These are phyloP conservation scores for Leccinum olivaceopallidum DNA, from an alignment of 768 basidiomycete genomes.

Conservation along the genomic window DNA sequence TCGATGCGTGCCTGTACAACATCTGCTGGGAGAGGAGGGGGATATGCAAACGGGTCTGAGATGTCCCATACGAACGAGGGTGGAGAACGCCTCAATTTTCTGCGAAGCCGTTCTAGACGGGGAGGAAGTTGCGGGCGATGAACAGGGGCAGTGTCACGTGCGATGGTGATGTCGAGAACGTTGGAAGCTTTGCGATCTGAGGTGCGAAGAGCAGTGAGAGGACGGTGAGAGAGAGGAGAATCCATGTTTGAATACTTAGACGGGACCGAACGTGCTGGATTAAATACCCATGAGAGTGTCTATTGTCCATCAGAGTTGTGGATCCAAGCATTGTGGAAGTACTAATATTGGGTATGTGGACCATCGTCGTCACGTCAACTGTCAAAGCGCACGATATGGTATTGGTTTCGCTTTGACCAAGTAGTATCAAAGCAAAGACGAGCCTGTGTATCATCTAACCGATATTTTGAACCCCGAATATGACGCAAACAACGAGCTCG, in stretches of 20 bases:
- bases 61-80: constrained; percentile 20
- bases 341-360: background rate
- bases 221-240: background rate
- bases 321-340: background rate
- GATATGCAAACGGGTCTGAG: constrained; percentile 11
- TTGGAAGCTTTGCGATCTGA: background rate
- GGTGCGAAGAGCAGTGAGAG: background rate
- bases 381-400: background rate
- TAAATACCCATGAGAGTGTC: background rate
- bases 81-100: background rate
- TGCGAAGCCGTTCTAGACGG: background rate
- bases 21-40: background rate
- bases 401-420: background rate
- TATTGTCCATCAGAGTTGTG: background rate
- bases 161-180: background rate
- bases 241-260: background rate
- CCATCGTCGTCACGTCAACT: background rate
- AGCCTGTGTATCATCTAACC: background rate
- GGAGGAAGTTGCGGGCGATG: background rate
- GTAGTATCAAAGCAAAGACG: background rate
- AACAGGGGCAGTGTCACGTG: background rate
- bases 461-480: background rate
- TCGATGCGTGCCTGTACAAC: background rate
- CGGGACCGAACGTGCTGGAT: background rate
- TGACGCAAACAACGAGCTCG: background rate